Base-by-base conservation (phyloP, 2,329 filamentous ascomycete genomes). In the Aspergillus japonicus region DNA sequence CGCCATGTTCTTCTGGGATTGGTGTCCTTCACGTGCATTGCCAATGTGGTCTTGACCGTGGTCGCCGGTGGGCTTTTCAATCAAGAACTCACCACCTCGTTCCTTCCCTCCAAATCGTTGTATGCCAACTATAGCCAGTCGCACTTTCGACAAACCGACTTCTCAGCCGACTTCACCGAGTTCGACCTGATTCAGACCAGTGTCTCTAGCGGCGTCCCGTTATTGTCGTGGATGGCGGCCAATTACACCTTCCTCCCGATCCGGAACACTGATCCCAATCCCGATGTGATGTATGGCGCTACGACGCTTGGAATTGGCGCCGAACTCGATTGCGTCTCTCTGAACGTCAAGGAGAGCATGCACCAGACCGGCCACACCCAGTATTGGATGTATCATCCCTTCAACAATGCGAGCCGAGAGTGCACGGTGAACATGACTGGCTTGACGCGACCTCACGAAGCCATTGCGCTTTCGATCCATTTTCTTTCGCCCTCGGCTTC, bases 171-270 rank as follows among this genome's bases (percentile, higher is more conserved):
- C 35, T 74, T 74, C 26, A 73, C 71, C 2, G 71, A 73, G 50
- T 73, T 74, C 58, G 71, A 74, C 42, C 55, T 74, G 35, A 74
- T 74, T 11, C 71, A 74, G 50, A 72, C 69, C 7, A 74, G 72
- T 47, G 73, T 74, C 42, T 73, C 68, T 16, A 74, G 71, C 29
- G 71, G 71, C 0, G 63, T 73, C 2, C 68, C 71, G 4, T 63
- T 73, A 56, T 60, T 74, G 5, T 59, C 72, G 0, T 74, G 72
- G 72, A 74, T 71, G 1, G 69, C 68, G 24, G 58, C 71, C 8
- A 70, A 72, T 19, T 63, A 69, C 24, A 73, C 72, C 1, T 74
- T 74, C 19, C 58, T 71, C 2, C 72, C 72, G 5, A 51, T 74
- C 3, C 54, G 62, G 12, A 62, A 72, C 14, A 49, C 62, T 6